A percentile compares a stretch with the other conserved stretches of the same genome.
phyloP scores from a whole-genome alignment of 2,329 filamentous ascomycete genomes.

The Aurifilum marmelostoma region DNA sequence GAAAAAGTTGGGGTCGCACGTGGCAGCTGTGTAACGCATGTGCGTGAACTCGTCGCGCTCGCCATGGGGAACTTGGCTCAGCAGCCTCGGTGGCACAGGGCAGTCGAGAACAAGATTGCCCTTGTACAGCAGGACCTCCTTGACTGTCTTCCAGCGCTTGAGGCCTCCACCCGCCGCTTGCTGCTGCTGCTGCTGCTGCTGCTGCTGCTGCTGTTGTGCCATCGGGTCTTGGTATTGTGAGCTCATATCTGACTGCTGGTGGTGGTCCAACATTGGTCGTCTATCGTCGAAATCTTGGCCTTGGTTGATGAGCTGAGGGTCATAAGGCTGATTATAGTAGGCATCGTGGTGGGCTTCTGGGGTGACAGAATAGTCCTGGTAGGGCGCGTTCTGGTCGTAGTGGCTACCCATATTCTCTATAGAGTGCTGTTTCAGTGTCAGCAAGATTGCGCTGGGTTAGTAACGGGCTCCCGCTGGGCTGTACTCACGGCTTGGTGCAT shows the following conservation, averaged over 20 bases:
- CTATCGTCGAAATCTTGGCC: constrained; percentile 63
- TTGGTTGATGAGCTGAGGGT: constrained; percentile 65
- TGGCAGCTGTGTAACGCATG: constrained; percentile 96
- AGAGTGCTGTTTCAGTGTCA: constrained; percentile 49
- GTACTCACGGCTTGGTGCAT: constrained; percentile 80
- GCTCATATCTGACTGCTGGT: constrained; percentile 54
- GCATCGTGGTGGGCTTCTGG: constrained; percentile 86
- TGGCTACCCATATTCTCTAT: constrained; percentile 49
- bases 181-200: constrained; percentile 48
- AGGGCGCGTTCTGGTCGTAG: constrained; percentile 41
- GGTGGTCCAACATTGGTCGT: constrained; percentile 74
- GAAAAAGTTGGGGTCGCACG: constrained; percentile 89
- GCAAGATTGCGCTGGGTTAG: not conserved
- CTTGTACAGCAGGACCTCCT: constrained; percentile 95
- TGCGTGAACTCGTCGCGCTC: constrained; percentile 91
- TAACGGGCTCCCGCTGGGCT: not conserved
- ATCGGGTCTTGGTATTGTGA: constrained; percentile 52
- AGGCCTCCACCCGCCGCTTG: constrained; percentile 63
- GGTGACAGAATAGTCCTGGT: constrained; percentile 70
- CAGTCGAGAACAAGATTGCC: constrained; percentile 97
- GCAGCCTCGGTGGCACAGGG: constrained; percentile 83
- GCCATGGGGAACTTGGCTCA: constrained; percentile 87
- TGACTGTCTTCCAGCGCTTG: constrained; percentile 96
- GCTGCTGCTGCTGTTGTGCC: constrained; percentile 34
- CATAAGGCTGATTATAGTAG: constrained; percentile 83